Base-by-base conservation (phyloP, 139 green algal genomes). In the Penium margaritaceum region DNA sequence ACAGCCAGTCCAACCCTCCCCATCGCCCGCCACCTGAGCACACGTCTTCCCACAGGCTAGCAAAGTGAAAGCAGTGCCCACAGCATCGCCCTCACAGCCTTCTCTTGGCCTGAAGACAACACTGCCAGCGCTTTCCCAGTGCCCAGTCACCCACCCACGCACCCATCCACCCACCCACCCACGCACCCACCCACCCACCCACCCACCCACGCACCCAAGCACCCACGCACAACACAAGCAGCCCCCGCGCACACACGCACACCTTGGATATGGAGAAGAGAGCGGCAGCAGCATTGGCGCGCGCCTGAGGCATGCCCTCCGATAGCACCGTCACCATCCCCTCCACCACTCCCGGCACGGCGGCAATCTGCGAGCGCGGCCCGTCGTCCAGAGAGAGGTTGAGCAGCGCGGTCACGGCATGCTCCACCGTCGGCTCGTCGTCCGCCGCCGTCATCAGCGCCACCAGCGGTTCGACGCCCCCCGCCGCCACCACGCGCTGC, bases 241-340 rank as follows among this genome's bases (percentile, higher is more conserved):
- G 51, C 51, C 17, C 30, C 51, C 1, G 51, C 51, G 17, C 24
- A n/a, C 1, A 24, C 51, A 2, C 51, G 15, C 1, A 24, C 51
- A 0, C 51, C 51, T n/a, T 19, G 17, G 61, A 68, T 3, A 68
- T n/a, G 37, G 30, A 27, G 30, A 68, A 68, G 36, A 68, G 61
- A 63, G 61, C 37, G 0, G 61, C 61, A 30, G 61, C 61, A 30
- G 61, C 61, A 27, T 68, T 68, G 35, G 35, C 61, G 17, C 61
- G 19, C 1, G 61, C 61, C 5, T n/a, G 24, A 1, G 37, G 35
- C 2, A 27, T 27, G 27, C 61, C 61, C n/a, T 5, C 19, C 6
- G 35, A 57, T 3, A 68, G 61, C 61, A 68, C 61, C 24, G 29
- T n/a, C 12, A 60, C 51, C 0, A 60, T n/a, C n/a, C 51, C 51